phyloP scores from a whole-genome alignment of 2,329 filamentous ascomycete species.

The Scedosporium minutisporum region DNA sequence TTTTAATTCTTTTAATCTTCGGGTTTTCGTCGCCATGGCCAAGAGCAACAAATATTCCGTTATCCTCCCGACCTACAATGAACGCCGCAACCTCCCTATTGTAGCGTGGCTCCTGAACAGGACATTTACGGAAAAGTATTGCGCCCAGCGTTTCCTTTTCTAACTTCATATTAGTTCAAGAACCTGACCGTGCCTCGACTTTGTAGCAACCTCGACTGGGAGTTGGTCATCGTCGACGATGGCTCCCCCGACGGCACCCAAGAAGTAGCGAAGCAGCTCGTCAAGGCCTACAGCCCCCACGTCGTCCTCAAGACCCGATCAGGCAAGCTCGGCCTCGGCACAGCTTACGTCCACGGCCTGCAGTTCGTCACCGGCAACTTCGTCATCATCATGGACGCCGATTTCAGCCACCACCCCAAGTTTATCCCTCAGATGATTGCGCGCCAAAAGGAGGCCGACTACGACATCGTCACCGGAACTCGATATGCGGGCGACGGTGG shows the following conservation, averaged over 20 bases:
- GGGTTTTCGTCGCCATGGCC: slow-evolving; percentile 31
- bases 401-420: slow-evolving; percentile 98
- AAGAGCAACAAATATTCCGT: slow-evolving; percentile 90
- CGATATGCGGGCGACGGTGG: slow-evolving; percentile 83
- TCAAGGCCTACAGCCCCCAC: slow-evolving; percentile 70
- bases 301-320: slow-evolving; percentile 79
- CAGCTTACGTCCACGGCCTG: slow-evolving; percentile 90
- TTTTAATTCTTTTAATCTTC: neutral
- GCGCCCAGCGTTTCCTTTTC: neutral
- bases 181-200: slow-evolving; percentile 2
- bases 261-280: slow-evolving; percentile 80
- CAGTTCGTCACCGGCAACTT: slow-evolving; percentile 87
- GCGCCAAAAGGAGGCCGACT: slow-evolving; percentile 65
- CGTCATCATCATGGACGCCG: slow-evolving; percentile 99
- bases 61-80: slow-evolving; percentile 96
- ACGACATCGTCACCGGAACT: slow-evolving; percentile 95
- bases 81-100: slow-evolving; percentile 93
- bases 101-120: slow-evolving; percentile 88
- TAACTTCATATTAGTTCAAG: neutral
- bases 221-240: slow-evolving; percentile 97
- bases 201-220: slow-evolving; percentile 80
- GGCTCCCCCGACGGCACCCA: slow-evolving; percentile 94
- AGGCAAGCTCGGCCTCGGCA: slow-evolving; percentile 94
- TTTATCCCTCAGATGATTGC: slow-evolving; percentile 94
- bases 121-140: slow-evolving; percentile 81